A percentile compares a stretch with the other conserved stretches of the same genome.
These are phyloP conservation scores for Naganishia vishniacii DNA, from an alignment of 768 basidiomycete species.

Conservation along the genomic window DNA sequence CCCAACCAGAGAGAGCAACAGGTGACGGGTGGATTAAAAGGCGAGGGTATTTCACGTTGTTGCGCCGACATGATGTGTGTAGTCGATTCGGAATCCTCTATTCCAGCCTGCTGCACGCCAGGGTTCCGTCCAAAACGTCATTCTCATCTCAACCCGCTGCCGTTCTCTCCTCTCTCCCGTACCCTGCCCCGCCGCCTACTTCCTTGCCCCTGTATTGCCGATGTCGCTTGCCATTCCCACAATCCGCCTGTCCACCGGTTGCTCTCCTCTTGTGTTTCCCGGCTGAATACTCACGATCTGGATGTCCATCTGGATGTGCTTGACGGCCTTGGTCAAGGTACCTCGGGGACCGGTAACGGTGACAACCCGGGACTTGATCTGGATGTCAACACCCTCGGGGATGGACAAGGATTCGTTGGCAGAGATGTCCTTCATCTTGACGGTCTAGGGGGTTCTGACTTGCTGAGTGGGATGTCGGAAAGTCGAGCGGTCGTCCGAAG, in stretches of 20 bases:
- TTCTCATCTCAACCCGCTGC: too few species aligned
- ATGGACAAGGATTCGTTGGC: conserved; percentile 47
- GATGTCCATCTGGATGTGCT: conserved; percentile 51
- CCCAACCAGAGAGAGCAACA: neutral
- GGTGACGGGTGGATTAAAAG: neutral
- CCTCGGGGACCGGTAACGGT: conserved; percentile 89
- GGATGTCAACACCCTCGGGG: conserved; percentile 68
- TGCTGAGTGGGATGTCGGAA: conserved; percentile 12
- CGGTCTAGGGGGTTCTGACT: conserved; percentile 24
- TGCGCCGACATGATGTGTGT: neutral
- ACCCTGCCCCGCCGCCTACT: neutral
- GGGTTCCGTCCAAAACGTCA: too few species aligned
- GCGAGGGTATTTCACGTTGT: neutral
- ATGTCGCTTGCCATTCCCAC: neutral
- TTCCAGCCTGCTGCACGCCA: too few species aligned
- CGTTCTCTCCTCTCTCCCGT: too few species aligned
- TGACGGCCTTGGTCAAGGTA: conserved; percentile 71
- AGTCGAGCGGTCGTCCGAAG: conserved; percentile 17
- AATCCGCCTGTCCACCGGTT: neutral
- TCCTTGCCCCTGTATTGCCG: too few species aligned
- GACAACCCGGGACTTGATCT: conserved; percentile 85
- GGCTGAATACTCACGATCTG: conserved; percentile 43
- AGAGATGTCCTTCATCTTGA: conserved; percentile 49
- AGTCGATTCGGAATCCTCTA: neutral
- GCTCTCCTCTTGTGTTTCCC: neutral